These are phyloP conservation scores for Selenicereus undatus DNA, from an alignment of 148 eudicot genomes.

Conservation along the genomic window DNA sequence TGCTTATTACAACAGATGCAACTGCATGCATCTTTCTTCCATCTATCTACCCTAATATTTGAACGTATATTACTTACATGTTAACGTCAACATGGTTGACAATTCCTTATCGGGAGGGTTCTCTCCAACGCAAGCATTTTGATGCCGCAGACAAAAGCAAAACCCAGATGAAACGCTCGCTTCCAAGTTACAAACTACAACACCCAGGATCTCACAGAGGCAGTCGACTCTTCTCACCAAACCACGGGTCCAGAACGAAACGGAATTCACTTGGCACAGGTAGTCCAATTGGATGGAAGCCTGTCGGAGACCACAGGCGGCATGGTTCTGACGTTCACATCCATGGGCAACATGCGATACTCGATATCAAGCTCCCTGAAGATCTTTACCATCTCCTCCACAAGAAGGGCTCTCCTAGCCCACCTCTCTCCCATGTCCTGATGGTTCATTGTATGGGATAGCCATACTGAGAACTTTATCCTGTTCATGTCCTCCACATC, in stretches of 20 bases:
- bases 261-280: conserved; percentile 26
- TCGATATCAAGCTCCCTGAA: conserved; percentile 65
- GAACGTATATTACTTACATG: background rate
- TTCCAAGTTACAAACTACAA: background rate
- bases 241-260: background rate
- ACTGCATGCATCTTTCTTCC: background rate
- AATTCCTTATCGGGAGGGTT: too few relatives aligned
- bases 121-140: too few relatives aligned
- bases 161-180: too few relatives aligned
- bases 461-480: conserved; percentile 60
- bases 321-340: conserved; percentile 59
- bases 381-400: conserved; percentile 65
- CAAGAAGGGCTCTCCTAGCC: conserved; percentile 56
- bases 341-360: conserved; percentile 64
- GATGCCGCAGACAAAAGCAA: too few relatives aligned
- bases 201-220: background rate
- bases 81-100: background rate
- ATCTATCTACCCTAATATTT: background rate
- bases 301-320: conserved; percentile 45
- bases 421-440: conserved; percentile 80
- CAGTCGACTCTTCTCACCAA: background rate
- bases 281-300: conserved; percentile 63
- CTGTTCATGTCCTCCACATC: conserved; percentile 75
- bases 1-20: background rate
- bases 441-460: conserved; percentile 65